phyloP scores from a whole-genome alignment of 2,329 filamentous ascomycete genomes.

The Colletotrichum melonis region DNA sequence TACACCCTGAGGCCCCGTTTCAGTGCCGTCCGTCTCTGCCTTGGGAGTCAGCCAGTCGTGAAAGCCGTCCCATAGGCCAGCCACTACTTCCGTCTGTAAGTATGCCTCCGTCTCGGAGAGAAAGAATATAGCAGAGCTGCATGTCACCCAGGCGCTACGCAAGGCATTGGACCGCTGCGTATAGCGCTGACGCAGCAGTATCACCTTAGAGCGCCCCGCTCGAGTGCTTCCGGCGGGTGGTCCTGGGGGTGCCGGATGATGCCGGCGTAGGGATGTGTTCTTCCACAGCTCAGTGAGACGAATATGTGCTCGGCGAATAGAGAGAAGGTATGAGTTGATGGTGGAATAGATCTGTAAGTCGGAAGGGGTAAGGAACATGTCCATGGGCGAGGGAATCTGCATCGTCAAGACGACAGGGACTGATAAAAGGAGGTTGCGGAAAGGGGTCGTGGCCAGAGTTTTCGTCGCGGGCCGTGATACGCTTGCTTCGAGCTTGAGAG shows the following conservation, averaged over 20 bases:
- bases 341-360: constrained; percentile 84
- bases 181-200: constrained; percentile 71
- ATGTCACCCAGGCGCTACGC: constrained; percentile 90
- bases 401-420: constrained; percentile 78
- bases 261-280: constrained; percentile 79
- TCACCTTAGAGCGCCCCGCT: constrained; percentile 69
- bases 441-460: constrained; percentile 65
- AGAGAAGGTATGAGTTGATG: constrained; percentile 89
- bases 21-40: constrained; percentile 37
- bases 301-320: constrained; percentile 86
- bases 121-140: constrained; percentile 88
- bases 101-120: constrained; percentile 89
- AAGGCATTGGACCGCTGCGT: constrained; percentile 73
- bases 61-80: constrained; percentile 84
- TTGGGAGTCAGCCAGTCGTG: constrained; percentile 75
- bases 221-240: constrained; percentile 72
- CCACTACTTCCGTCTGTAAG: constrained; percentile 89
- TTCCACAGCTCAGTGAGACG: constrained; percentile 90
- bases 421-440: constrained; percentile 85
- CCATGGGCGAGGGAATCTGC: constrained; percentile 81
- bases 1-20: not conserved
- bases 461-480: constrained; percentile 41
- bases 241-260: constrained; percentile 78
- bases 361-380: constrained; percentile 83
- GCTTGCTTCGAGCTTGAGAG: constrained; percentile 51